These are phyloP conservation scores for Didymosphaeria variabile DNA, from an alignment of 2,329 filamentous ascomycete species.

Conservation along the genomic window DNA sequence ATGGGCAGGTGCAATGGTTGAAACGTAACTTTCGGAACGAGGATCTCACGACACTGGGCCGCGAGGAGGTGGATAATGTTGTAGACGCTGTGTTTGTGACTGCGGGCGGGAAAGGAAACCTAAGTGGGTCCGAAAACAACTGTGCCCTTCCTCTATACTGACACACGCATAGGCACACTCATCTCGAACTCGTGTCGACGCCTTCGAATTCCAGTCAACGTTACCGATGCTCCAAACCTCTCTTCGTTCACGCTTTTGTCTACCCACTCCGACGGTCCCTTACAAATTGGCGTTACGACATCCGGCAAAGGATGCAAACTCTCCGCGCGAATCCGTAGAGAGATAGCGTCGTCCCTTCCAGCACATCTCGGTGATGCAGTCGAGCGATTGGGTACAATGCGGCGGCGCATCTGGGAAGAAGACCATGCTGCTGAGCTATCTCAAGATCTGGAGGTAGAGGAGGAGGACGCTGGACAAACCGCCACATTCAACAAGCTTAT, in stretches of 20 bases:
- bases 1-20: constrained; percentile 72
- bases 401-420: constrained; percentile 53
- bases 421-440: constrained; percentile 61
- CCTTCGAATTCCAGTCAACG: constrained; percentile 89
- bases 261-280: constrained; percentile 86
- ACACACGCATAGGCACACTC: constrained; percentile 60
- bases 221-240: constrained; percentile 84
- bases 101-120: constrained; percentile 58
- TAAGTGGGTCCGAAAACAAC: constrained; percentile 47
- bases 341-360: constrained; percentile 84
- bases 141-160: constrained; percentile 21
- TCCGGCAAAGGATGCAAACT: constrained; percentile 95
- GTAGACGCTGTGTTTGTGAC: constrained; percentile 96
- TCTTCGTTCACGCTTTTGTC: constrained; percentile 92
- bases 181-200: constrained; percentile 80
- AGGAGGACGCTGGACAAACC: constrained; percentile 76
- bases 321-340: constrained; percentile 85
- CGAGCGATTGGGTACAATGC: constrained; percentile 71
- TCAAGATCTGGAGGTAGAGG: constrained; percentile 58
- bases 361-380: constrained; percentile 78
- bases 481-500: constrained; percentile 87
- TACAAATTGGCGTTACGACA: constrained; percentile 95
- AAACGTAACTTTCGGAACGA: constrained; percentile 72
- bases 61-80: constrained; percentile 76
- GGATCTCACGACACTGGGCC: constrained; percentile 79